Conservation (phyloP, 768 basidiomycete species). For the Russula compacta region DNA sequence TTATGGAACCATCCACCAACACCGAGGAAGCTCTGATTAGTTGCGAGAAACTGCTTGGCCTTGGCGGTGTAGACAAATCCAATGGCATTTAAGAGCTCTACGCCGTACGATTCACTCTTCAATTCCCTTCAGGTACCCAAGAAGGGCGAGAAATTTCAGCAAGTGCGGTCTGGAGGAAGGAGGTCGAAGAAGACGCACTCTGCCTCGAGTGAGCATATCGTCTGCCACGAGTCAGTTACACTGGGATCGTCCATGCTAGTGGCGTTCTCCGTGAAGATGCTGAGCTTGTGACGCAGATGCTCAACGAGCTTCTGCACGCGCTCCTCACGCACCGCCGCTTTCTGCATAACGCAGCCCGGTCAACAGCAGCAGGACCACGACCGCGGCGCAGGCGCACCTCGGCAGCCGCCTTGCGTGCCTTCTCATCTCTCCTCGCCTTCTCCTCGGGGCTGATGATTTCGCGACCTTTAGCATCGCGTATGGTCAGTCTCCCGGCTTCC, state of each 20-base stretch:
- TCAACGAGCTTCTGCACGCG: constrained; percentile 69
- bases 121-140: constrained; percentile 46
- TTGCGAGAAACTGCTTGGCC: constrained; percentile 74
- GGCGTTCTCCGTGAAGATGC: constrained; percentile 83
- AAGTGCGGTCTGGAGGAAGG: background rate
- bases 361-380: constrained; percentile 2
- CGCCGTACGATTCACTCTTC: constrained; percentile 78
- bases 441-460: constrained; percentile 34
- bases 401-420: constrained; percentile 50
- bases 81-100: constrained; percentile 75
- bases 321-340: constrained; percentile 70
- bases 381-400: constrained; percentile 43
- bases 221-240: constrained; percentile 62
- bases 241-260: constrained; percentile 58
- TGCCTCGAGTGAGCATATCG: constrained; percentile 73
- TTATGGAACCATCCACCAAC: constrained; percentile 92
- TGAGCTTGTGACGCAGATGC: constrained; percentile 71
- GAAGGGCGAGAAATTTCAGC: background rate
- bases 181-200: constrained; percentile 44
- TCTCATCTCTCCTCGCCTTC: constrained; percentile 51
- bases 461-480: constrained; percentile 42
- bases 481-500: constrained; percentile 31
- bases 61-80: constrained; percentile 81
- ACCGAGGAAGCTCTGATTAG: constrained; percentile 58
- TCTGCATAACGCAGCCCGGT: constrained; percentile 35